Evolutionary conservation across 768 basidiomycete species (phyloP), one percentile per base, ranked within the genome.

Genomic region (Lepiota subincarnata): DNA sequence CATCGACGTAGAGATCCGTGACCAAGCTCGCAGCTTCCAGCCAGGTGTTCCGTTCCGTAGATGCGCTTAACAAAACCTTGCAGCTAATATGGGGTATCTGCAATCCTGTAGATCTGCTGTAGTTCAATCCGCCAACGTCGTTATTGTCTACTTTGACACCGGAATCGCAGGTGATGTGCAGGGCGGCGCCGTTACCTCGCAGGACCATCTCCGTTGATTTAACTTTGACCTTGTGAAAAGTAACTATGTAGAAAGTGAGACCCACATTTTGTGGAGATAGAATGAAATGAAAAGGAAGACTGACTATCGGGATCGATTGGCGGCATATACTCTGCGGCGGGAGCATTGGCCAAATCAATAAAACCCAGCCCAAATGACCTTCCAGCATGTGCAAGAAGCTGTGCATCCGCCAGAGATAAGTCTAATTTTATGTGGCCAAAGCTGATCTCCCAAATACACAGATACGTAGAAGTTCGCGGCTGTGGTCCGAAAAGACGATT

Each of bases 391-490:
- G 69, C 65, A 11, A 94, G 59, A 13, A 78, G 59, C 56, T 73
- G 70, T 4, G 70, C 71, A 58, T 91, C 79, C 13, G 68, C 64
- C 6, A 84, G 80, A 1, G 85, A 79, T 16, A 86, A 56, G 20
- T 76, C 62, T 0, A 76, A 76, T 60, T 82, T 84, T 43, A 90
- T 63, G 31, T 74, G 64, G 5, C 92, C 92, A 14, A 93, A 34
- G n/a, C 71, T 71, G 41, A 95, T 80, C 62, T 96, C 92, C 96
- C 96, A 98, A 12, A 97, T 79, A 64, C 95, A 98, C 4, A 96
- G 73, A 62, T 98, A 98, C 1, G 92, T 86, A 1, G 88, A 70
- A 0, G 89, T 89, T 2, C 81, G 79, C 6, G 96, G 96, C 54
- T 84, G 82, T 11, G 91, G 90, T 6, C 96, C 96, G 63, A 97